A percentile compares a stretch with the other conserved stretches of the same genome.
phyloP scores from a whole-genome alignment of 176 grass and related monocot genomes.

The Zizania latifolia region DNA sequence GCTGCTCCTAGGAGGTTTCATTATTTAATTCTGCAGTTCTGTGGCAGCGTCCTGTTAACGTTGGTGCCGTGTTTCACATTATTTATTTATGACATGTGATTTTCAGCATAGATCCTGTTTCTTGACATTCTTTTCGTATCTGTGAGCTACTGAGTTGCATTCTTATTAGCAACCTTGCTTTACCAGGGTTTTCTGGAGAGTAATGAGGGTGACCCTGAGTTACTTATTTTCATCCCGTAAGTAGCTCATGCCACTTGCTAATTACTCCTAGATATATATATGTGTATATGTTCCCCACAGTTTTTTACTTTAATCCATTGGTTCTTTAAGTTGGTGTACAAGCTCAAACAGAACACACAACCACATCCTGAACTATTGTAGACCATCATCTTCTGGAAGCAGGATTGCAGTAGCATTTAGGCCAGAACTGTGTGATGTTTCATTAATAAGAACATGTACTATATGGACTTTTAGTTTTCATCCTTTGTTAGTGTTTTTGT shows the following conservation, averaged over 20 bases:
- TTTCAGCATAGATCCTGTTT: background rate
- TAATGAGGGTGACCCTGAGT: conserved; percentile 93
- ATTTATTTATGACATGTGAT: background rate
- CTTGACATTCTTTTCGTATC: conserved; percentile 2
- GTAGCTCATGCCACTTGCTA: conserved; percentile 43
- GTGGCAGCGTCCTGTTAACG: background rate
- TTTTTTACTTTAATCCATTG: background rate
- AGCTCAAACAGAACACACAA: background rate
- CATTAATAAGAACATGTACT: background rate
- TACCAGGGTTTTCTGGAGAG: conserved; percentile 88
- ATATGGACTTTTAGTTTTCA: background rate
- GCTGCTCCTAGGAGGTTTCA: background rate
- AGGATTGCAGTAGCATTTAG: background rate
- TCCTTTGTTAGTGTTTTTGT: background rate
- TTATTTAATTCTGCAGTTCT: background rate
- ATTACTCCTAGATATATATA: conserved; percentile 14
- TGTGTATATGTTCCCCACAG: background rate
- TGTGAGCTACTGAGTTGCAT: conserved; percentile 1
- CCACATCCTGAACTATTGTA: background rate
- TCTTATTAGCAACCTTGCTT: conserved; percentile 38
- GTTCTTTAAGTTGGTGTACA: background rate
- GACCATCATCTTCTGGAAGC: background rate
- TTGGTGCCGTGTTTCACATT: background rate
- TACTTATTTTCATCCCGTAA: conserved; percentile 98
- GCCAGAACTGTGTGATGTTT: background rate